Evolutionary conservation across 2,329 filamentous ascomycete genomes (phyloP).

Genomic region (Diaporthe citri): DNA sequence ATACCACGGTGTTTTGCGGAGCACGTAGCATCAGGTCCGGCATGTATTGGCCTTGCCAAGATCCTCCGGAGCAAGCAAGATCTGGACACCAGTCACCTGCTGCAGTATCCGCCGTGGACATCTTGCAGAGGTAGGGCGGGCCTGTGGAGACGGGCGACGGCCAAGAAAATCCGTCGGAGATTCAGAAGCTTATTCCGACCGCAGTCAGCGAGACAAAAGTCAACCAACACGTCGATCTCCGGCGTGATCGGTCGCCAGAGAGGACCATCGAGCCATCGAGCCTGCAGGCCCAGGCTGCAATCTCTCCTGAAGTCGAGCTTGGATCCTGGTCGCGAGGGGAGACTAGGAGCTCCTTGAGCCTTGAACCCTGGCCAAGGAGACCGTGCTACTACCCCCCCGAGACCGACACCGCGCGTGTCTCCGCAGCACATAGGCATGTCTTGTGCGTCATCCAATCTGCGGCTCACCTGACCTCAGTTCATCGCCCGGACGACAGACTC

Average conservation of each 20-base stretch:
- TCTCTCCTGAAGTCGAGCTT: conserved; percentile 13
- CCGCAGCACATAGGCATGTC: not conserved
- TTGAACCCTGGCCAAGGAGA: conserved; percentile 1
- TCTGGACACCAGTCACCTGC: conserved; percentile 9
- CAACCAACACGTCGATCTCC: not conserved
- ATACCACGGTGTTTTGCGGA: conserved; percentile 15
- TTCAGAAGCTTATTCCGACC: conserved; percentile 38
- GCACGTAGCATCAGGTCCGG: conserved; percentile 10
- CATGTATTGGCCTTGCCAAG: conserved; percentile 1
- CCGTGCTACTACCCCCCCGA: conserved; percentile 2
- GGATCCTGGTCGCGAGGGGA: conserved; percentile 1
- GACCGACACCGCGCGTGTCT: not conserved
- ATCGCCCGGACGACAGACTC: not conserved
- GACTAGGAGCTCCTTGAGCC: not conserved
- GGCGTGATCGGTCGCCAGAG: conserved; percentile 9
- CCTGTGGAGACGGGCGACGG: conserved; percentile 24
- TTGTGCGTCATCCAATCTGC: conserved; percentile 35
- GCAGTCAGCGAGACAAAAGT: not conserved
- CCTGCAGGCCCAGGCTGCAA: not conserved
- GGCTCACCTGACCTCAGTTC: conserved; percentile 10
- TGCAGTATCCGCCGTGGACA: conserved; percentile 21
- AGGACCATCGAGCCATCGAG: conserved; percentile 23
- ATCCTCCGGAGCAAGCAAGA: conserved; percentile 32
- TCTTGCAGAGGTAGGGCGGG: conserved; percentile 5
- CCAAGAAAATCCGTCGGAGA: conserved; percentile 28